Percentiles rank a stretch among this genome's conserved stretches.
Conservation (phyloP, 2,329 filamentous ascomycete genomes). For the Whalleya microplaca region DNA sequence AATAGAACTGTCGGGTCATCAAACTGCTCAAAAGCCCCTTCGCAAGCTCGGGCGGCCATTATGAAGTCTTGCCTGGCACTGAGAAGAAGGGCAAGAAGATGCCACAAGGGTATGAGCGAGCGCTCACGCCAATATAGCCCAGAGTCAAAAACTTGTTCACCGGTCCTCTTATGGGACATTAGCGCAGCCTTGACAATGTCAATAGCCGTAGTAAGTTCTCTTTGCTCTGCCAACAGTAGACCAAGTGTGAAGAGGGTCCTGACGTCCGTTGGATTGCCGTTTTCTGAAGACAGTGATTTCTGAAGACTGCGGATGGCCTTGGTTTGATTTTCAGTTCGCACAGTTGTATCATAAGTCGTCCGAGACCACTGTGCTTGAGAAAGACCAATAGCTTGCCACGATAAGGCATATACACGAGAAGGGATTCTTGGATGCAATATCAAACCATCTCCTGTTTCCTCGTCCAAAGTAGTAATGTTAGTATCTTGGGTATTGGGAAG, state of each 20-base stretch:
- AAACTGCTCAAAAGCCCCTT: slow-evolving; percentile 91
- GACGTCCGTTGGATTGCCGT: slow-evolving; percentile 68
- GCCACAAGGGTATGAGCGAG: slow-evolving; percentile 80
- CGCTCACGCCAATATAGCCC: slow-evolving; percentile 65
- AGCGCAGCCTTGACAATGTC: slow-evolving; percentile 80
- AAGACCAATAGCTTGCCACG: slow-evolving; percentile 85
- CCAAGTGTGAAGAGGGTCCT: slow-evolving; percentile 81
- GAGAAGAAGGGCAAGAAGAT: slow-evolving; percentile 82
- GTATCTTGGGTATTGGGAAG: slow-evolving; percentile 31
- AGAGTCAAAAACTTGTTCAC: slow-evolving; percentile 47
- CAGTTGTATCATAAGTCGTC: slow-evolving; percentile 74
- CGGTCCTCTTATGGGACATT: slow-evolving; percentile 57
- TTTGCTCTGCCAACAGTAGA: slow-evolving; percentile 83
- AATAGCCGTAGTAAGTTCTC: slow-evolving; percentile 79
- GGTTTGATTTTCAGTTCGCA: slow-evolving; percentile 72
- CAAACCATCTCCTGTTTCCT: slow-evolving; percentile 38
- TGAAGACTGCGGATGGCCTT: slow-evolving; percentile 78
- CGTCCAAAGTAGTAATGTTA: slow-evolving; percentile 36
- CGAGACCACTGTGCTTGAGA: slow-evolving; percentile 87
- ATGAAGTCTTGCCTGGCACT: slow-evolving; percentile 85
- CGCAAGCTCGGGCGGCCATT: slow-evolving; percentile 80
- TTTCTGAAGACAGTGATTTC: slow-evolving; percentile 70
- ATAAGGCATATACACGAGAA: slow-evolving; percentile 65
- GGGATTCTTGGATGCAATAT: slow-evolving; percentile 52
- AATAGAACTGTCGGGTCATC: slow-evolving; percentile 72